phyloP scores from a whole-genome alignment of 2,329 filamentous ascomycete genomes.

The Stachybotrys chlorohalonatus region DNA sequence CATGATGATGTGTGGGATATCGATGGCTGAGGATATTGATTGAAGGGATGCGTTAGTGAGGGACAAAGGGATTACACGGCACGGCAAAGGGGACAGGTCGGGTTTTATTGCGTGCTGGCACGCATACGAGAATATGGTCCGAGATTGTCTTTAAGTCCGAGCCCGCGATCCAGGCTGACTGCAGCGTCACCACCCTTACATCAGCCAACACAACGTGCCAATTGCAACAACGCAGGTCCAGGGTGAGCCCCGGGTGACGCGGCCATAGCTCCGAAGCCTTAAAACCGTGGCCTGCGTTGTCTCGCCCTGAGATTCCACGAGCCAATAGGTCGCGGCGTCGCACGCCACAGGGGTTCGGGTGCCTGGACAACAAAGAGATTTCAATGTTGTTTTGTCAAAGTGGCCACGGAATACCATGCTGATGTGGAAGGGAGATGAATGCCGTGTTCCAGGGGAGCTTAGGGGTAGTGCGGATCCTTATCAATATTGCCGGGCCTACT shows the following conservation, averaged over 20 bases:
- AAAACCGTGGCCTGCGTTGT: background rate
- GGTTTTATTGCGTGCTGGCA: background rate
- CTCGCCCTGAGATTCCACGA: background rate
- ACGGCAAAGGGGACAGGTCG: background rate
- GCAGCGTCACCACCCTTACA: background rate
- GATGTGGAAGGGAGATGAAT: no score
- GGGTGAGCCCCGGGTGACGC: no score
- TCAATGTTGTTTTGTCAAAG: background rate
- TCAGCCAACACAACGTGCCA: no score
- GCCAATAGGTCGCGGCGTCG: background rate
- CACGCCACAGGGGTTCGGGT: background rate
- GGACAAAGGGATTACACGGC: no score
- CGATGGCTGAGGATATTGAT: background rate
- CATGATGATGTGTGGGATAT: slow-evolving; percentile 4
- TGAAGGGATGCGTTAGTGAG: background rate
- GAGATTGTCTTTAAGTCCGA: background rate
- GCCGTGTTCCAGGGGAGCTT: no score
- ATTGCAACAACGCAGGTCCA: no score
- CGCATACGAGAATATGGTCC: background rate
- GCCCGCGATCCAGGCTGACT: background rate
- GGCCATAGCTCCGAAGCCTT: no score
- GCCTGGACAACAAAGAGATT: background rate
- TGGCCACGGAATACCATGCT: no score
- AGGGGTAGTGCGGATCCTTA: no score
- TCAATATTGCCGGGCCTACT: no score